A percentile compares a stretch with the other conserved stretches of the same genome.
phyloP scores from a whole-genome alignment of 1,284 basidiomycete genomes.

The Vanrija sp. region DNA sequence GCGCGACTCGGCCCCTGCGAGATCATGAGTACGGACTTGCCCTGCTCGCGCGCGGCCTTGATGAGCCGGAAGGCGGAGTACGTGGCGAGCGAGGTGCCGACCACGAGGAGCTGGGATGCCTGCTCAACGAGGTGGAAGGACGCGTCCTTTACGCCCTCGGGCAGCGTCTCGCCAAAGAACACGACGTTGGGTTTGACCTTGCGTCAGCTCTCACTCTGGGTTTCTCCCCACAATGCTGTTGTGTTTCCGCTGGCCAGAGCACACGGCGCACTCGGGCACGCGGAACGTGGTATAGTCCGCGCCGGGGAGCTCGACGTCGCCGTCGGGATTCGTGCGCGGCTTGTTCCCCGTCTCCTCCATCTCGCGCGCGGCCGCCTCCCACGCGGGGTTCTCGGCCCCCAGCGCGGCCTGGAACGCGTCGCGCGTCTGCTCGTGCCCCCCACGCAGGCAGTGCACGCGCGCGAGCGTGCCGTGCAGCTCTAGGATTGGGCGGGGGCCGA shows the following conservation, averaged over 20 bases:
- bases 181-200: slow-evolving; percentile 73
- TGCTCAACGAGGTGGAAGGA: slow-evolving; percentile 65
- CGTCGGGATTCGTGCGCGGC: slow-evolving; percentile 83
- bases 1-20: slow-evolving; percentile 83
- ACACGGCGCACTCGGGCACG: slow-evolving; percentile 70
- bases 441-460: slow-evolving; percentile 66
- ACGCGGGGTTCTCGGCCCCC: slow-evolving; percentile 68
- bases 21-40: slow-evolving; percentile 72
- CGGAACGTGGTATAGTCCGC: slow-evolving; percentile 69
- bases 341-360: slow-evolving; percentile 61
- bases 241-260: slow-evolving; percentile 52
- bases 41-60: slow-evolving; percentile 68
- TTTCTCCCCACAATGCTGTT: slow-evolving; percentile 1
- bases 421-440: slow-evolving; percentile 64
- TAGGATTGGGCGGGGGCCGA: slow-evolving; percentile 53
- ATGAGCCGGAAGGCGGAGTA: slow-evolving; percentile 85
- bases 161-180: slow-evolving; percentile 81
- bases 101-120: slow-evolving; percentile 65
- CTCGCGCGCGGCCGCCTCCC: slow-evolving; percentile 67
- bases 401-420: slow-evolving; percentile 70
- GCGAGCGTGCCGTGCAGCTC: slow-evolving; percentile 87
- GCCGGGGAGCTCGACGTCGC: slow-evolving; percentile 80
- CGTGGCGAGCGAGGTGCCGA: slow-evolving; percentile 86
- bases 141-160: slow-evolving; percentile 58
- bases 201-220: not conserved